A percentile compares a stretch with the other conserved stretches of the same genome.
These are phyloP conservation scores for Boletus rubescentipes DNA, from an alignment of 768 basidiomycete genomes.

Conservation along the genomic window DNA sequence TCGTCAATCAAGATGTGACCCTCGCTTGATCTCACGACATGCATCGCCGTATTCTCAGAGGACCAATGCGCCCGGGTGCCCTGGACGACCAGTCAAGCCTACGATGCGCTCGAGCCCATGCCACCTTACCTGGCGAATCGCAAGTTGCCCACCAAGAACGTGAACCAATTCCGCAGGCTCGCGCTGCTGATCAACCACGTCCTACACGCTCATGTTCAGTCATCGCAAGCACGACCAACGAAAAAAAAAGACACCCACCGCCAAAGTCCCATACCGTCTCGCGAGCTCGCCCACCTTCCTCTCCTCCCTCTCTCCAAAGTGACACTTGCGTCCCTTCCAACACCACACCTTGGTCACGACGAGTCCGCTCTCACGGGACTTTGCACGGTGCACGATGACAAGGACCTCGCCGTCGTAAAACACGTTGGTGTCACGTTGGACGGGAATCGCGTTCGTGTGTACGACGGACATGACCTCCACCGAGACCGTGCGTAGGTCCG, in stretches of 20 bases:
- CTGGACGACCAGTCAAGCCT: constrained; percentile 34
- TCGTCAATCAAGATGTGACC: constrained; percentile 67
- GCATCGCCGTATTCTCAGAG: constrained; percentile 80
- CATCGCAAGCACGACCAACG: not conserved
- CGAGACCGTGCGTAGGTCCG: constrained; percentile 58
- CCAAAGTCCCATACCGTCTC: constrained; percentile 64
- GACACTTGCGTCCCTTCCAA: constrained; percentile 64
- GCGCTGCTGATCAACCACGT: constrained; percentile 52
- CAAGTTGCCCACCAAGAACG: constrained; percentile 66
- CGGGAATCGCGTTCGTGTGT: constrained; percentile 46
- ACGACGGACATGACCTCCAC: constrained; percentile 66
- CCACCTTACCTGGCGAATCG: constrained; percentile 64
- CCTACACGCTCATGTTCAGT: constrained; percentile 16
- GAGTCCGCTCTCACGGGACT: constrained; percentile 62
- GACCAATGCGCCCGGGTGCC: constrained; percentile 75
- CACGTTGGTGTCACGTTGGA: constrained; percentile 47
- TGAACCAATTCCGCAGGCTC: constrained; percentile 65
- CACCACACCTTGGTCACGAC: constrained; percentile 72
- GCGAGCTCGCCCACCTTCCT: constrained; percentile 69
- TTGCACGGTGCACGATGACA: constrained; percentile 66
- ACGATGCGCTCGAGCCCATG: not conserved
- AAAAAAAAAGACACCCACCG: constrained; percentile 42
- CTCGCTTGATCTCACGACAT: constrained; percentile 54
- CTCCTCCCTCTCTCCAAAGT: constrained; percentile 57
- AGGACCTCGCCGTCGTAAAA: constrained; percentile 78